A percentile compares a stretch with the other conserved stretches of the same genome.
Conservation (phyloP, 441 rosid genomes). For the Erodium trifolium region DNA sequence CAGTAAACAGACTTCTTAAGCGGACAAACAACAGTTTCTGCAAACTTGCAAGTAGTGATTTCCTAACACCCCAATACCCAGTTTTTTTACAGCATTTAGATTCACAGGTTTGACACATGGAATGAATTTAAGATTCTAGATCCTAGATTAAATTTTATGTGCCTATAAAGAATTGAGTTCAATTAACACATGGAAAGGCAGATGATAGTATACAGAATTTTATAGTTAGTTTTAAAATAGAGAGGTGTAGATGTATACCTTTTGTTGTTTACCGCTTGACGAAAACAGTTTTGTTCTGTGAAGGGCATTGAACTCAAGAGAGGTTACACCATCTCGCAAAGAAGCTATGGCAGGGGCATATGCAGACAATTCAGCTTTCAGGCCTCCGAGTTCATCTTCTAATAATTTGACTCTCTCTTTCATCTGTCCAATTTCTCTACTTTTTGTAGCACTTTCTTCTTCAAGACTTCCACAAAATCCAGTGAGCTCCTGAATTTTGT, state of each 20-base stretch:
- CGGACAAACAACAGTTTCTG: neutral
- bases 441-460: slow-evolving; percentile 32
- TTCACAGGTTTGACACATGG: neutral
- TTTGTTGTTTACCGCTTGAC: neutral
- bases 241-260: neutral
- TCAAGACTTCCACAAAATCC: slow-evolving; percentile 40
- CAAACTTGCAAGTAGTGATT: slow-evolving; percentile 3
- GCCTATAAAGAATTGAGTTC: neutral
- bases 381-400: slow-evolving; percentile 45
- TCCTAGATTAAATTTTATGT: neutral
- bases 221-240: neutral
- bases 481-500: slow-evolving; percentile 48
- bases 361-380: slow-evolving; percentile 40
- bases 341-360: slow-evolving; percentile 48
- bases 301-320: slow-evolving; percentile 36
- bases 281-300: slow-evolving; percentile 21
- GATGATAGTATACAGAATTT: neutral
- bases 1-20: neutral
- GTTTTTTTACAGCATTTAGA: neutral
- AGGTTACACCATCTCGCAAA: slow-evolving; percentile 32
- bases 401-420: slow-evolving; percentile 36
- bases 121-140: neutral
- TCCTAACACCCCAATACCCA: neutral
- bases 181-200: neutral
- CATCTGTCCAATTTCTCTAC: slow-evolving; percentile 36